phyloP scores from a whole-genome alignment of 2,329 filamentous ascomycete species.

The Monosporascus sp. region DNA sequence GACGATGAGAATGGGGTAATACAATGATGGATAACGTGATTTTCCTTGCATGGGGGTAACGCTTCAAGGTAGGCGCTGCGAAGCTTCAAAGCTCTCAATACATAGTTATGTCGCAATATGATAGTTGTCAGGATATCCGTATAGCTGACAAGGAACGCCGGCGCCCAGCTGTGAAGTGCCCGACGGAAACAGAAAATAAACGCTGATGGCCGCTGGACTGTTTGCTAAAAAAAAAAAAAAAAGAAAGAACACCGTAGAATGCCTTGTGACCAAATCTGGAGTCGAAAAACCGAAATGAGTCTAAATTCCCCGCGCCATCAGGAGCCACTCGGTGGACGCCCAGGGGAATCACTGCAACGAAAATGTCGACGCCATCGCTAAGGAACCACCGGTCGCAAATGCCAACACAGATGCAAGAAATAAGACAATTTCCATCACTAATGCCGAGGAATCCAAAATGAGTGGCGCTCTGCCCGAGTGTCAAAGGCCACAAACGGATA shows the following conservation, averaged over 20 bases:
- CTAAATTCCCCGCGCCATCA: slow-evolving; percentile 22
- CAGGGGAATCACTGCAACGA: slow-evolving; percentile 22
- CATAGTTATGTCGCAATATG: slow-evolving; percentile 1
- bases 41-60: neutral
- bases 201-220: slow-evolving; percentile 22
- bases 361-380: slow-evolving; percentile 26
- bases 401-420: slow-evolving; percentile 23
- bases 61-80: neutral
- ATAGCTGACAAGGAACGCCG: slow-evolving; percentile 8
- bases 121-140: slow-evolving; percentile 1
- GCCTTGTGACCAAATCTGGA: slow-evolving; percentile 22
- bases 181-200: slow-evolving; percentile 11
- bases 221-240: slow-evolving; percentile 11
- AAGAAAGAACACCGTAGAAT: slow-evolving; percentile 25
- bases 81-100: neutral
- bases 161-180: slow-evolving; percentile 9
- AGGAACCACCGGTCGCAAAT: slow-evolving; percentile 25
- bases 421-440: slow-evolving; percentile 7
- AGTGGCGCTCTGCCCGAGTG: slow-evolving; percentile 8
- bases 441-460: neutral
- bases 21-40: neutral
- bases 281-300: slow-evolving; percentile 22
- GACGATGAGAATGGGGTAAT: neutral
- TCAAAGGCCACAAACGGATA: slow-evolving; percentile 10
- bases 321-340: slow-evolving; percentile 19